A percentile compares a stretch with the other conserved stretches of the same genome.
Conservation (phyloP, 139 green algal genomes). For the Coelastrella sp. region DNA sequence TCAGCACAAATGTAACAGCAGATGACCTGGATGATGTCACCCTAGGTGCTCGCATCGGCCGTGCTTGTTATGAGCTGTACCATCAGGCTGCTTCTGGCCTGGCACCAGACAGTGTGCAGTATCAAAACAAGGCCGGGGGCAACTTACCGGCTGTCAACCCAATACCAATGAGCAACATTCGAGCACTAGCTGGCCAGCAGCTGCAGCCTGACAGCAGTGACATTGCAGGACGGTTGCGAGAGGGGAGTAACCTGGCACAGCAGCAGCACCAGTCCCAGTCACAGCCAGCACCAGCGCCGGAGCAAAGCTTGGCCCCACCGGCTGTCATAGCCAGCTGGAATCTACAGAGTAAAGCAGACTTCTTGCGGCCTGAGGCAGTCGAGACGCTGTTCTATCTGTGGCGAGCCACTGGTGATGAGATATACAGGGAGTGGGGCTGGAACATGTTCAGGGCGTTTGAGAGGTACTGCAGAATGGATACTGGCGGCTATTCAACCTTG, state of each 20-base stretch:
- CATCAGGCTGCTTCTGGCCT: conserved; percentile 60
- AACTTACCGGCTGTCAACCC: too few relatives aligned
- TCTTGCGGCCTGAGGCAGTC: conserved; percentile 86
- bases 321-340: conserved; percentile 9
- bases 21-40: conserved; percentile 69
- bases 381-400: conserved; percentile 90
- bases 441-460: conserved; percentile 87
- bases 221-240: background rate
- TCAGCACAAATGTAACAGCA: conserved; percentile 33
- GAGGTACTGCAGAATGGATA: conserved; percentile 61
- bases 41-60: conserved; percentile 77
- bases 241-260: background rate
- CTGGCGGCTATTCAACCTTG: conserved; percentile 76
- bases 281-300: background rate
- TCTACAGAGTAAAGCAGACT: conserved; percentile 48
- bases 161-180: background rate
- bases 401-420: conserved; percentile 75
- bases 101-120: conserved; percentile 76
- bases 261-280: conserved; percentile 11
- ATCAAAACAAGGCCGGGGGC: conserved; percentile 37
- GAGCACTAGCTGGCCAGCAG: background rate
- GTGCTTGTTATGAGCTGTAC: conserved; percentile 80
- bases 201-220: background rate
- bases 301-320: background rate
- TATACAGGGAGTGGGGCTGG: conserved; percentile 87